Evolutionary conservation across 2,329 filamentous ascomycete species (phyloP).

Genomic region (Pseudopyrenochaeta lycopersici): DNA sequence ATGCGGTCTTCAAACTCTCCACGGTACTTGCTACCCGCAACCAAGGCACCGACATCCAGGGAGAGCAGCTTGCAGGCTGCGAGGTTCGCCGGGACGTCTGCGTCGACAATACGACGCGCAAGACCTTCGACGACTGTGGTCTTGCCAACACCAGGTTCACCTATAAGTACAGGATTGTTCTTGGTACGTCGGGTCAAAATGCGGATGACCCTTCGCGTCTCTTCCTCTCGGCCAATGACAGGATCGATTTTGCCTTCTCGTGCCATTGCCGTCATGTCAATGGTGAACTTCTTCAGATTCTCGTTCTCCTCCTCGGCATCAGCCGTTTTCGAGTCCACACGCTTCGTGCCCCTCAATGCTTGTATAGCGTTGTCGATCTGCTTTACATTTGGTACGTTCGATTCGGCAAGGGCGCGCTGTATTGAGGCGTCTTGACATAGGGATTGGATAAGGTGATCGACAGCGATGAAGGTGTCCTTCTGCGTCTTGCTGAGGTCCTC

Average conservation of each 20-base stretch:
- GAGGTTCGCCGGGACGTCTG: slow-evolving; percentile 94
- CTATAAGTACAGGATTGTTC: slow-evolving; percentile 98
- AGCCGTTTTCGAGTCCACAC: slow-evolving; percentile 95
- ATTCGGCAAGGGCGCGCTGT: slow-evolving; percentile 78
- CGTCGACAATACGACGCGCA: slow-evolving; percentile 93
- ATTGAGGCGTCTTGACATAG: slow-evolving; percentile 81
- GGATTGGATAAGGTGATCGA: slow-evolving; percentile 91
- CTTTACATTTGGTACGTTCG: slow-evolving; percentile 91
- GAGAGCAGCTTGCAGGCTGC: slow-evolving; percentile 94
- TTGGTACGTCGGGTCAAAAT: slow-evolving; percentile 94
- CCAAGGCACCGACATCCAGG: slow-evolving; percentile 91
- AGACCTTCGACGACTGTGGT: slow-evolving; percentile 97
- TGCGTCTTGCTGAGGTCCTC: slow-evolving; percentile 95
- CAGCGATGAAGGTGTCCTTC: slow-evolving; percentile 92
- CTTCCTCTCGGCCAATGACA: slow-evolving; percentile 95
- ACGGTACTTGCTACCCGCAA: slow-evolving; percentile 97
- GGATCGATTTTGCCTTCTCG: slow-evolving; percentile 97
- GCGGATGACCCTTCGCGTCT: slow-evolving; percentile 89
- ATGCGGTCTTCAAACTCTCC: slow-evolving; percentile 99
- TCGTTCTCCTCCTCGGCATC: slow-evolving; percentile 93
- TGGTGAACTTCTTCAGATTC: slow-evolving; percentile 96
- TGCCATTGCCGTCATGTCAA: slow-evolving; percentile 97
- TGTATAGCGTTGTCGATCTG: slow-evolving; percentile 90
- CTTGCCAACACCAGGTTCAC: slow-evolving; percentile 97
- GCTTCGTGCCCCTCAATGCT: slow-evolving; percentile 88